A percentile compares a stretch with the other conserved stretches of the same genome.
phyloP scores from a whole-genome alignment of 768 basidiomycete genomes.

The Floccularia luteovirens region DNA sequence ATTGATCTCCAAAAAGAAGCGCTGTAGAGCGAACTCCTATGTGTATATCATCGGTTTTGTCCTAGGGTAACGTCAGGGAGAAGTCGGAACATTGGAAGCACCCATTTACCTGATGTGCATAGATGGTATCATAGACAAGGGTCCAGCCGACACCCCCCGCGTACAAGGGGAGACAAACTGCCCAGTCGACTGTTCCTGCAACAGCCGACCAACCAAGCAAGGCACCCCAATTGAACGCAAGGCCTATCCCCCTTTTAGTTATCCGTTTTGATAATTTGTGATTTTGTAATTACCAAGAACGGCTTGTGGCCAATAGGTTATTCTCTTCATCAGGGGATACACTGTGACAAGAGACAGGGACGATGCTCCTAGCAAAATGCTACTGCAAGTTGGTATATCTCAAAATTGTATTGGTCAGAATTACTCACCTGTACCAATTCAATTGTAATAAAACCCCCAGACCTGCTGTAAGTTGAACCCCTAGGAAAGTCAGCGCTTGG shows the following conservation, averaged over 20 bases:
- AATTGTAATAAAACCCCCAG: conserved; percentile 51
- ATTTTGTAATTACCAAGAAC: conserved; percentile 22
- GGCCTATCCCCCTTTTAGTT: conserved; percentile 36
- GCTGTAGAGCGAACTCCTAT: conserved; percentile 94
- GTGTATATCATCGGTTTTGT: conserved; percentile 84
- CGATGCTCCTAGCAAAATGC: conserved; percentile 10
- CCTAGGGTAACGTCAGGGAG: too few relatives aligned
- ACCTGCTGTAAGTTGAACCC: conserved; percentile 13
- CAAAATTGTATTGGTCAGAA: background rate
- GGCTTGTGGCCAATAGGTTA: conserved; percentile 34
- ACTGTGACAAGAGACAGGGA: conserved; percentile 13
- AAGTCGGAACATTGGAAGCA: conserved; percentile 18
- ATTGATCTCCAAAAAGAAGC: conserved; percentile 74
- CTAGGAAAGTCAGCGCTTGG: background rate
- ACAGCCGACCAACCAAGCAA: conserved; percentile 21
- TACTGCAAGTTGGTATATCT: conserved; percentile 3
- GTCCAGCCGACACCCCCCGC: conserved; percentile 46
- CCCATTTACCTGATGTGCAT: conserved; percentile 76
- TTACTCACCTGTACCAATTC: conserved; percentile 88
- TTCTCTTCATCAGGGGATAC: conserved; percentile 32
- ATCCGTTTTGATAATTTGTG: background rate
- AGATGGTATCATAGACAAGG: conserved; percentile 37
- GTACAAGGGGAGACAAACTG: background rate
- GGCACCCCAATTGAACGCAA: conserved; percentile 25
- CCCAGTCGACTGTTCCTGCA: background rate